Evolutionary conservation across 345 rosid species (phyloP), one percentile per base, ranked within the genome.

Genomic region (Boechera stricta): DNA sequence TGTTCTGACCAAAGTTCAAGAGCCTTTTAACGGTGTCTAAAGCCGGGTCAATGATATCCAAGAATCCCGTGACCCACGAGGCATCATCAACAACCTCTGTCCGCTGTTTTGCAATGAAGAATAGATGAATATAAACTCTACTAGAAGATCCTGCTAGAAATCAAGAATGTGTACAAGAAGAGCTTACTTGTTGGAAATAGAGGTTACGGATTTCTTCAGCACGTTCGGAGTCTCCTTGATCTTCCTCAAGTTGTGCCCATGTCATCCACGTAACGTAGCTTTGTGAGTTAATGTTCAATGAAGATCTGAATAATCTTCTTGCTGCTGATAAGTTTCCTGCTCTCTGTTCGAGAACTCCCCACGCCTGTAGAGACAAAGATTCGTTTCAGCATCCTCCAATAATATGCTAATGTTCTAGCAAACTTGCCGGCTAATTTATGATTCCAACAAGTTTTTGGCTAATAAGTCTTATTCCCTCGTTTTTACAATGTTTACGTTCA

Each of bases 181-280:
- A 49, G 35, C 36, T 48, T 67, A 95, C 99, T 91, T 95, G 99
- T 77, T 89, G 98, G 87, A 90, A 95, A 73, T 92, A 95, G 59
- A 90, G 90, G 82, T 90, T 78, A 5, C 97, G 96, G 24, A 95
- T 95, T 79, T 95, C 98, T 83, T 95, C 99, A 42, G 99, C 97
- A 2, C 99, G 96, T 53, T 86, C 85, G 3, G 90, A 45, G 64
- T 95, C 92, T 60, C 99, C 99, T 82, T 95, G 97, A 64, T 88
- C 94, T 72, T 95, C 99, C 88, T 95, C 99, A 74, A 95, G 76
- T 55, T 88, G 74, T 74, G 97, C 99, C 99, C 97, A 95, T 69
- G 98, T 92, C 98, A 90, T 89, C 99, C 99, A 95, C 67, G 99
- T 92, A 64, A 95, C 80, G 49, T 88, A 95, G 77, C 98, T 92